Base-by-base conservation (phyloP, 2,329 filamentous ascomycete species). In the Fusarium agapanthi region DNA sequence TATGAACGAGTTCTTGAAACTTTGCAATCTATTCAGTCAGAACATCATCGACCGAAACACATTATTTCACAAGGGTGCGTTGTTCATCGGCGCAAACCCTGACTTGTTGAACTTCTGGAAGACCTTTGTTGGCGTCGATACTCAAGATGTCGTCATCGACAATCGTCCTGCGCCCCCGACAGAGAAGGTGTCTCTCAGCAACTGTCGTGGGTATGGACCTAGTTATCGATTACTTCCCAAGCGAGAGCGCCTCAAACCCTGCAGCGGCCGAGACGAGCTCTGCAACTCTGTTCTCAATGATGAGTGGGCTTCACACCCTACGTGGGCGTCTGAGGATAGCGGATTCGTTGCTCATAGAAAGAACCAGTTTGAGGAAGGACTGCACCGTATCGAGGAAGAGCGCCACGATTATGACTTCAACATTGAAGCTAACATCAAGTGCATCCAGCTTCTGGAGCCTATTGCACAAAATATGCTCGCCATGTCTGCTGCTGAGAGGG, bases 381-480 rank as follows among this genome's bases (percentile, higher is more conserved):
- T 99, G 14, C 96, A 99, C 80, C 89, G 96, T 26, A 98, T 99
- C 68, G 96, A 99, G 82, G 96, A 99, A 82, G 96, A 99, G 81
- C 93, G 96, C 9, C 96, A 99, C 79, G 96, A 99, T 79, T 99
- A 99, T 77, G 96, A 99, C 81, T 97, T 97, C 83, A 96, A 98
- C 79, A 98, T 99, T 59, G 96, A 99, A 83, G 93, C 94, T 14
- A 97, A 96, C 78, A 90, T 93, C 68, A 95, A 97, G 75, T 98
- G 96, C 55, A 97, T 99, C 66, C 96, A 98, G 82, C 90, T 99
- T 9, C 89, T 99, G 44, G 95, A 98, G 80, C 96, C 96, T 0
- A 94, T 98, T 65, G 95, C 94, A 4, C 95, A 97, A 78, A 93
- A 97, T 78, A 93, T 99, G 82, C 87, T 95, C 22, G 91, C 92